Evolutionary conservation across 176 grass and related monocot species (phyloP).

Genomic region (Triticum urartu): DNA sequence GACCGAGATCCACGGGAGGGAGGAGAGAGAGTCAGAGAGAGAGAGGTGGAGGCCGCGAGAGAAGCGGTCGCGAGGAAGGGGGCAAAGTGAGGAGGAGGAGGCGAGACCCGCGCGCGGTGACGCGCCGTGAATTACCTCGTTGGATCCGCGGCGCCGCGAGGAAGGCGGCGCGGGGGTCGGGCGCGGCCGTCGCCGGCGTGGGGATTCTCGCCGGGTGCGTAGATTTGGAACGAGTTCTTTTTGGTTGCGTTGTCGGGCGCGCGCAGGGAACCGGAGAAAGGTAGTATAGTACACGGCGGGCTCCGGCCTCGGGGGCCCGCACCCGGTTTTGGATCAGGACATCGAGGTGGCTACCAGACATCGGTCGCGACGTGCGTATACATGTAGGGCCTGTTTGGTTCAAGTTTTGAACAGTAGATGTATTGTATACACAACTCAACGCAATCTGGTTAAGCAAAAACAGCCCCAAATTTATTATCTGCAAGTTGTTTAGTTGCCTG

Average conservation of each 20-base stretch:
- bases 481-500: too few relatives aligned
- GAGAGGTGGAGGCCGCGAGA: neutral
- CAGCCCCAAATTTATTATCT: too few relatives aligned
- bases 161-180: conserved; percentile 2
- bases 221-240: neutral
- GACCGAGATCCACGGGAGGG: conserved; percentile 24
- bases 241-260: neutral
- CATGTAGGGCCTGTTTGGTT: too few relatives aligned
- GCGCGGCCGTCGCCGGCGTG: neutral
- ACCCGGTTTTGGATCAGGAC: neutral
- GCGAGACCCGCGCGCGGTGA: neutral
- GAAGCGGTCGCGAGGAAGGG: neutral
- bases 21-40: neutral
- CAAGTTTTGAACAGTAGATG: too few relatives aligned
- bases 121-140: conserved; percentile 6
- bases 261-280: neutral
- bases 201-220: neutral
- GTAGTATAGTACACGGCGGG: too few relatives aligned
- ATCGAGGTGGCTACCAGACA: neutral
- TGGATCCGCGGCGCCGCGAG: neutral
- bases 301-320: too few relatives aligned
- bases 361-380: too few relatives aligned
- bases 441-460: too few relatives aligned
- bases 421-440: too few relatives aligned
- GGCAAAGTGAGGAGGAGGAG: neutral